phyloP scores from a whole-genome alignment of 164 flowering plant species.

The Magnolia kwangsiensis region DNA sequence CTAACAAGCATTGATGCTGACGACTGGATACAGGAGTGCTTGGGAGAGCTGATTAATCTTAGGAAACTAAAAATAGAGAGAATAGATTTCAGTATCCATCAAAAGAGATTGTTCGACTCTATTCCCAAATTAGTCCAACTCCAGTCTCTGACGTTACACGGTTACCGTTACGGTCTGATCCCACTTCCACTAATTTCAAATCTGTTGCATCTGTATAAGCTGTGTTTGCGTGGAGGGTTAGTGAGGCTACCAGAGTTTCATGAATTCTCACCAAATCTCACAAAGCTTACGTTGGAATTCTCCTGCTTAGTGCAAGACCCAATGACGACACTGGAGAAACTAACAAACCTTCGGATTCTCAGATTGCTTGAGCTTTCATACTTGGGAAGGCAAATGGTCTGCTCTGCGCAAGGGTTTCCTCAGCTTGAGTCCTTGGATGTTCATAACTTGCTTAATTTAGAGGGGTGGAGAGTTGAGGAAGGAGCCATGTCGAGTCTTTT shows the following conservation, averaged over 20 bases:
- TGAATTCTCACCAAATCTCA: not conserved
- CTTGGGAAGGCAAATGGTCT: not conserved
- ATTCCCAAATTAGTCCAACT: not conserved
- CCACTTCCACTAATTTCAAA: not conserved
- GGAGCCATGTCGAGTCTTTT: not conserved
- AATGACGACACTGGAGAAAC: not conserved
- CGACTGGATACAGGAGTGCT: not conserved
- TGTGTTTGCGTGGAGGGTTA: not conserved
- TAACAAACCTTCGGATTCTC: not conserved
- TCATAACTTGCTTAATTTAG: not conserved
- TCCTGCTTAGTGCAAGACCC: not conserved
- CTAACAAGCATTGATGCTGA: not conserved
- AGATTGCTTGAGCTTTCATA: not conserved
- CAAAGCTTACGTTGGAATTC: not conserved
- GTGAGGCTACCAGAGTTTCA: not conserved
- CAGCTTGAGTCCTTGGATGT: not conserved
- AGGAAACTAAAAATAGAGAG: not conserved
- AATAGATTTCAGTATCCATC: not conserved
- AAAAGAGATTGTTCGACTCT: not conserved
- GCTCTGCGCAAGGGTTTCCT: not conserved
- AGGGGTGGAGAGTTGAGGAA: not conserved
- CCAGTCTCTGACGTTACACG: rapidly evolving
- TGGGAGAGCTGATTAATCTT: not conserved
- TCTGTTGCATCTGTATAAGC: not conserved
- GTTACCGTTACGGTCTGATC: too few species aligned